A percentile compares a stretch with the other conserved stretches of the same genome.
phyloP scores from a whole-genome alignment of 1,284 basidiomycete species.

The Ustilago loliicola region DNA sequence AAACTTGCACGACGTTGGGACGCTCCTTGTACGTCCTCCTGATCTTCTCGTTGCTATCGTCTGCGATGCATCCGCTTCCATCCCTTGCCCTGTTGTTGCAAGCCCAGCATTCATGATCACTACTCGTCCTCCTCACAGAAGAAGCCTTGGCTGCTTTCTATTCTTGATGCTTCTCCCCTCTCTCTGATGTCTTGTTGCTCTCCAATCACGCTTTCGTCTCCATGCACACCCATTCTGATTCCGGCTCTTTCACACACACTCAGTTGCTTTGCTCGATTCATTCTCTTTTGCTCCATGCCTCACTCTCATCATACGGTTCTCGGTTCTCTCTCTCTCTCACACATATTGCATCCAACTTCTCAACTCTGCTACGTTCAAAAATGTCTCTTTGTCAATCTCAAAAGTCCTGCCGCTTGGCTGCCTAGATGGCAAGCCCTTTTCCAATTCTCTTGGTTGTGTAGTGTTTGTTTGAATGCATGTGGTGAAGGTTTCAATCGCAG shows the following conservation, averaged over 20 bases:
- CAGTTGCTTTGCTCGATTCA: neutral
- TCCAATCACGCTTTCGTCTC: neutral
- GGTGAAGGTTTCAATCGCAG: no score
- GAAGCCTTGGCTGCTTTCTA: neutral
- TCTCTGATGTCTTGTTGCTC: neutral
- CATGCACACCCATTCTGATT: neutral
- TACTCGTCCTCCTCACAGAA: neutral
- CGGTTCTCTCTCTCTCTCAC: no score
- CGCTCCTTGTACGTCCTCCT: no score
- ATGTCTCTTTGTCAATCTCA: neutral
- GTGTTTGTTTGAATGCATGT: no score
- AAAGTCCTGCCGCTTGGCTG: neutral
- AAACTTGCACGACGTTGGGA: neutral
- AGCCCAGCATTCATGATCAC: neutral
- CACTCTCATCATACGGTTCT: conserved; percentile 13
- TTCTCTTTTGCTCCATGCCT: neutral
- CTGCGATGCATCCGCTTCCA: neutral
- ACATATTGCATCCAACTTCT: conserved; percentile 21
- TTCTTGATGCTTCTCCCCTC: neutral
- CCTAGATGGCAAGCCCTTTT: neutral
- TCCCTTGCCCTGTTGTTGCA: neutral
- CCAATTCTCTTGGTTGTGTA: no score
- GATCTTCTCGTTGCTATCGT: neutral
- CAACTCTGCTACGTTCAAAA: conserved; percentile 1
- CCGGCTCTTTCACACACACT: neutral